Conservation (phyloP, 768 basidiomycete genomes). For the Hemileccinum impolitum region DNA sequence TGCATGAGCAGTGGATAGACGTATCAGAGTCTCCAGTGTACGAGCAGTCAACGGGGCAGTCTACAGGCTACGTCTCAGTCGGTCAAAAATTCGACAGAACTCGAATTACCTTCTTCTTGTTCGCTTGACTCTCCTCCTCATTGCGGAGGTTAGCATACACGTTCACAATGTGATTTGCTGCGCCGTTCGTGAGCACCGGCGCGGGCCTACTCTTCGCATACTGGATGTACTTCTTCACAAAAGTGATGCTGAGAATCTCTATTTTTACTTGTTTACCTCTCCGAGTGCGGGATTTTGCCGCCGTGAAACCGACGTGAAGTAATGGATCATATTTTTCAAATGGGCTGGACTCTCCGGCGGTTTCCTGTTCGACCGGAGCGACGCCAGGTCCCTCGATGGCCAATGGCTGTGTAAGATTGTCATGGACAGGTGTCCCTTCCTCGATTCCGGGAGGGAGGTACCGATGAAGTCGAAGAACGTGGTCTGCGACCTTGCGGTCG, state of each 20-base stretch:
- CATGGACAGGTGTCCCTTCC: conserved; percentile 88
- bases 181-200: conserved; percentile 86
- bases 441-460: conserved; percentile 96
- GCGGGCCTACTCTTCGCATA: conserved; percentile 89
- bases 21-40: conserved; percentile 97
- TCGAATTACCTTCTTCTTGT: conserved; percentile 70
- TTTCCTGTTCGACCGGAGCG: conserved; percentile 36
- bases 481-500: conserved; percentile 94
- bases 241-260: conserved; percentile 88
- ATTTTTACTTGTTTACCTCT: conserved; percentile 59
- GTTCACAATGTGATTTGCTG: conserved; percentile 90
- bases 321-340: conserved; percentile 98
- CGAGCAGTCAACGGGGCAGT: conserved; percentile 97
- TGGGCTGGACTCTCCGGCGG: conserved; percentile 51
- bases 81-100: neutral
- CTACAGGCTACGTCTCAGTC: conserved; percentile 40
- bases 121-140: conserved; percentile 79
- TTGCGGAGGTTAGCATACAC: conserved; percentile 91
- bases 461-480: conserved; percentile 95
- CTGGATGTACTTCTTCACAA: conserved; percentile 98
- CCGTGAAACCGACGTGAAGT: conserved; percentile 77
- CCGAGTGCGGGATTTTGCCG: conserved; percentile 47
- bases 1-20: conserved; percentile 96
- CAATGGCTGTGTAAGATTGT: conserved; percentile 84
- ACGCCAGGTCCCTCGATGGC: conserved; percentile 74